Percentiles rank a stretch among this genome's conserved stretches.
These are phyloP conservation scores for Nothophytophthora sp. DNA, from an alignment of 352 stramenopile species.

Conservation along the genomic window DNA sequence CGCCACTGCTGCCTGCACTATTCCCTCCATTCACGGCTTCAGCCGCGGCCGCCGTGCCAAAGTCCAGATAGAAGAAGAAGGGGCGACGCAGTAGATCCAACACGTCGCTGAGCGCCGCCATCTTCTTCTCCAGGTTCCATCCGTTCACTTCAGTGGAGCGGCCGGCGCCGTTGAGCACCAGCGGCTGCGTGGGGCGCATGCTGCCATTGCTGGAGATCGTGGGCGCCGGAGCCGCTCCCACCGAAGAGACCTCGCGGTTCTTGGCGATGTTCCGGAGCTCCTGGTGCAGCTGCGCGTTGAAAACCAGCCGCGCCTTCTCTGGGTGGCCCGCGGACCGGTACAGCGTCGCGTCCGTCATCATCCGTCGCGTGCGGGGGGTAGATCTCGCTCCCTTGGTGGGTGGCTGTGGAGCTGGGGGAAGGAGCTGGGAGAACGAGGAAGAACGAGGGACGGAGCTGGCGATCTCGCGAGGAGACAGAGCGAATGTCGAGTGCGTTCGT, in stretches of 20 bases:
- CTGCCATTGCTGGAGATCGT: conserved; percentile 50
- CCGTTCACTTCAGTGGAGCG: conserved; percentile 59
- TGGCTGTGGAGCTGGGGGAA: too few relatives aligned
- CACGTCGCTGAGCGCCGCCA: conserved; percentile 58
- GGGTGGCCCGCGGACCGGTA: conserved; percentile 50
- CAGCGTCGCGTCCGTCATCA: conserved; percentile 42
- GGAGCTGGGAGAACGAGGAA: too few relatives aligned
- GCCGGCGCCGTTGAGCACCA: conserved; percentile 32
- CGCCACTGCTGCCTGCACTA: conserved; percentile 24
- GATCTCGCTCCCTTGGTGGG: conserved; percentile 21
- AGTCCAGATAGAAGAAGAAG: conserved; percentile 82
- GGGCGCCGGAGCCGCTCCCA: conserved; percentile 21
- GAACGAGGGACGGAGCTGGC: too few relatives aligned
- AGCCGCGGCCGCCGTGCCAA: conserved; percentile 31
- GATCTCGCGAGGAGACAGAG: too few relatives aligned
- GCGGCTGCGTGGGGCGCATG: conserved; percentile 34
- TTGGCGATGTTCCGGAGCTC: conserved; percentile 69
- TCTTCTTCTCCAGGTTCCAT: conserved; percentile 85
- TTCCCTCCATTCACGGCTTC: conserved; percentile 21
- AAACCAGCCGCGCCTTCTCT: conserved; percentile 61
- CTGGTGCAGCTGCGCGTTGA: conserved; percentile 76
- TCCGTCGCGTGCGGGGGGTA: conserved; percentile 8
- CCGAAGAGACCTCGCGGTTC: conserved; percentile 48
- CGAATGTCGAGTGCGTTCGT: too few relatives aligned
- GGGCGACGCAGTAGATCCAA: conserved; percentile 63